Evolutionary conservation across 2,329 filamentous ascomycete genomes (phyloP), one percentile per base, ranked within the genome.

Genomic region (Trichoderma koningiopsis): DNA sequence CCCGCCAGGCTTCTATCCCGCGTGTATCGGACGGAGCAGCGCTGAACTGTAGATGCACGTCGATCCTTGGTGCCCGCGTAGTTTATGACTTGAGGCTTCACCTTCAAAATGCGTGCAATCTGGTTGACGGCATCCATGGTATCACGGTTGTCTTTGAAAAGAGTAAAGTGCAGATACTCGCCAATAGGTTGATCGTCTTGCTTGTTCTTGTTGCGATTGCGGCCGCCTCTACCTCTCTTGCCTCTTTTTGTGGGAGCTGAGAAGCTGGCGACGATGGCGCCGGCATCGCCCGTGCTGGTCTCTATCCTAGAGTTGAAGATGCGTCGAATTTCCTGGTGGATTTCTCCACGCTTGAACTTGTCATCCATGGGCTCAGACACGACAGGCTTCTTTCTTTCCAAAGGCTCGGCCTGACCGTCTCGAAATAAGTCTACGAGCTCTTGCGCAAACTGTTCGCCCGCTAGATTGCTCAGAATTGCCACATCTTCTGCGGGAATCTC

Each of bases 131-230:
- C 91, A 74, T 97, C 94, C 92, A 97, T 96, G 1, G 94, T 97
- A 77, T 97, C 94, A 77, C 95, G 94, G 81, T 97, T 97, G 81
- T 97, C 94, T 81, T 97, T 97, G 87, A 95, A 96, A 63, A 97
- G 84, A 0, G 92, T 95, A 78, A 97, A 97, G 79, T 97, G 94
- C 16, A 97, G 83, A 78, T 93, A 96, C 60, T 94, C 91, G 22
- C 65, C 69, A 85, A 79, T 71, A 69, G 78, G 78, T 71, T 80
- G 78, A 70, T 79, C 77, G 3, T 77, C 75, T 13, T 70, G 72
- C 35, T 68, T 71, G 24, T 72, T 72, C 19, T 69, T 72, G n/a
- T 72, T 72, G 16, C 73, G 73, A 24, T 72, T 72, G 11, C 75
- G 74, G 29, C 76, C 73, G 3, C 72, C 74, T 53, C 76, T 69